Evolutionary conservation across 208 protist genomes (phyloP).

Genomic region (Wallacemonas sp.): DNA sequence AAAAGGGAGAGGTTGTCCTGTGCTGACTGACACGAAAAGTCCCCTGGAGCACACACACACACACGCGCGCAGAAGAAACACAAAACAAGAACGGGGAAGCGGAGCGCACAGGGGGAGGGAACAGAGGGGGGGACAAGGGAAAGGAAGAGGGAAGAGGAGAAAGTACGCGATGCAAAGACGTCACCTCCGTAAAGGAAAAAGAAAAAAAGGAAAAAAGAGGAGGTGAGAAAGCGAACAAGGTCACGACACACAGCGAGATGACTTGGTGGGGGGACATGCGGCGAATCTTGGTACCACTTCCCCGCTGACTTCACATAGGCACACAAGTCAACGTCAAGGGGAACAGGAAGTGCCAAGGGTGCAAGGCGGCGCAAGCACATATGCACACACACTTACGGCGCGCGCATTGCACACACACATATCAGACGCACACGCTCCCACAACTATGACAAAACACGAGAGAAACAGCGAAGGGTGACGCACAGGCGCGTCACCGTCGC

Average conservation of each 20-base stretch:
- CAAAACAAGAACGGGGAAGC: neutral
- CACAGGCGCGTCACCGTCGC: too few species aligned
- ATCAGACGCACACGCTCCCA: too few species aligned
- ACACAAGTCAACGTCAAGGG: too few species aligned
- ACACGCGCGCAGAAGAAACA: neutral
- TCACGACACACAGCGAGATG: too few species aligned
- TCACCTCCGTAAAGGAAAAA: neutral
- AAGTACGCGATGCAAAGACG: neutral
- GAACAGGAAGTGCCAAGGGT: too few species aligned
- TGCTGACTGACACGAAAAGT: neutral
- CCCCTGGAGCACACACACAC: neutral
- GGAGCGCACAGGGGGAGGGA: neutral
- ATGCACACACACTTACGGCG: neutral
- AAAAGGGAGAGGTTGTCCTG: neutral
- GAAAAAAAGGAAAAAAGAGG: slow-evolving; percentile 1
- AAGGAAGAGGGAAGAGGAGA: neutral
- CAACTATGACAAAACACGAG: slow-evolving; percentile 3
- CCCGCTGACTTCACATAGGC: too few species aligned
- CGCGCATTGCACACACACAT: too few species aligned
- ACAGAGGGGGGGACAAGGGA: neutral
- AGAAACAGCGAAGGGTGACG: too few species aligned
- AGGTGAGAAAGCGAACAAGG: neutral
- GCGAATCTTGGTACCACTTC: too few species aligned
- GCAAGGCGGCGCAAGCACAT: too few species aligned
- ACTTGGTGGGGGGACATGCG: too few species aligned